Evolutionary conservation across 2,329 filamentous ascomycete genomes (phyloP), one percentile per base, ranked within the genome.

Genomic region (Hyphodiscus sp.): DNA sequence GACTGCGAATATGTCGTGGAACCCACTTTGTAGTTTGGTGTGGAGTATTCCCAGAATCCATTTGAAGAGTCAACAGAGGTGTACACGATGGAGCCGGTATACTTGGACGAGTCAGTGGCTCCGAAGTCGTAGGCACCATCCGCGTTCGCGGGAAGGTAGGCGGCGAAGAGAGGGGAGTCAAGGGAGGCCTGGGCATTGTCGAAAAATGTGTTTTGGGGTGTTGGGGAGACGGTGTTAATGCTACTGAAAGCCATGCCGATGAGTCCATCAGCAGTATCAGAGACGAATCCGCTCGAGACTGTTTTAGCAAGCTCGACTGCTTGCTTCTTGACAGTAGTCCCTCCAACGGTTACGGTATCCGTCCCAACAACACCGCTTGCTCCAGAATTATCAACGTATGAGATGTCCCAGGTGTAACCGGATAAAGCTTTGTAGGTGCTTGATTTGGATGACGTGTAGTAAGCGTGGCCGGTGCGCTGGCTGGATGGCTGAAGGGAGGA

Each of bases 11-110:
- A 78, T 62, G 71, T 73, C 15, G 74, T 67, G 51, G 64, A 65
- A 55, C 68, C 74, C 58, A 79, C 70, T 53, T 76, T 74, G 55
- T 73, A 68, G 30, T 71, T 68, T 57, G 77, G 79, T 50, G 71
- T 73, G 55, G 80, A 74, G 51, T 79, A 80, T 48, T 74, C 70
- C 80, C 80, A 83, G 71, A 76, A 82, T 29, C 78, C 78, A 10
- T 76, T 68, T 47, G 62, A 63, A 55, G 61, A 71, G 63, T 75
- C 69, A 54, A 80, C 74, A 26, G 67, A 45, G 18, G 73, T 68
- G 66, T 80, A 83, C 53, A 69, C 70, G 64, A 83, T 74, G 23
- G 62, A 50, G 30, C 80, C 80, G 4, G 71, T 76, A 72, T 79
- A 81, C 61, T 77, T 76, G 55, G 67, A 64, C 26, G 56, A 61